These are phyloP conservation scores for Plasmodium vinckei DNA, from an alignment of 169 alveolate genomes.

Conservation along the genomic window DNA sequence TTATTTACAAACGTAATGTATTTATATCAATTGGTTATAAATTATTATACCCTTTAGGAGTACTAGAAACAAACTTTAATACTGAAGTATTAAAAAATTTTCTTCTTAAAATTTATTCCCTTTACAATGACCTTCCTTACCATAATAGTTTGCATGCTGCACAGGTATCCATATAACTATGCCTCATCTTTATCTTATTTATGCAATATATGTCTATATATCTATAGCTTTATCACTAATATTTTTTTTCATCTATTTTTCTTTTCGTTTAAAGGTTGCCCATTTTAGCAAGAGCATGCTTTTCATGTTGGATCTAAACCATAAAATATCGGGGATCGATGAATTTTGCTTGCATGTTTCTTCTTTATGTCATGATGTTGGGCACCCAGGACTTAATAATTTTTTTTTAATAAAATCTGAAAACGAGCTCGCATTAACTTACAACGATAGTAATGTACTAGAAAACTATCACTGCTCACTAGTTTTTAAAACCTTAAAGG, in stretches of 20 bases:
- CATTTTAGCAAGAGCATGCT: slow-evolving; percentile 73
- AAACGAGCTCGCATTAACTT: slow-evolving; percentile 90
- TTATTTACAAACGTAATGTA: slow-evolving; percentile 41
- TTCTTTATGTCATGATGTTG: slow-evolving; percentile 93
- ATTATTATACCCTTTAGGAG: slow-evolving; percentile 44
- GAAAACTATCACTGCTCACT: slow-evolving; percentile 94
- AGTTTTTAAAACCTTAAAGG: slow-evolving; percentile 84
- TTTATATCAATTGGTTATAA: slow-evolving; percentile 69
- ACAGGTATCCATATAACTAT: slow-evolving; percentile 11
- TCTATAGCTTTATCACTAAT: not conserved
- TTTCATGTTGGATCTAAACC: slow-evolving; percentile 44
- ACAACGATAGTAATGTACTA: slow-evolving; percentile 93
- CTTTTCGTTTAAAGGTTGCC: slow-evolving; percentile 29
- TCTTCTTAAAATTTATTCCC: slow-evolving; percentile 34
- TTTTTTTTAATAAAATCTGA: slow-evolving; percentile 86
- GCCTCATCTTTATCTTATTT: not conserved
- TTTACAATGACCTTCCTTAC: slow-evolving; percentile 53
- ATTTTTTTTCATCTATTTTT: not conserved
- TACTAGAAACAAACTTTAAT: slow-evolving; percentile 42
- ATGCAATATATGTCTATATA: not conserved
- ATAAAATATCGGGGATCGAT: slow-evolving; percentile 53
- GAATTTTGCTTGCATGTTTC: slow-evolving; percentile 64
- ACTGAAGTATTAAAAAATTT: slow-evolving; percentile 44
- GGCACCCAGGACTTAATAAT: slow-evolving; percentile 93
- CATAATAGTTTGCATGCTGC: slow-evolving; percentile 69